A percentile compares a stretch with the other conserved stretches of the same genome.
These are phyloP conservation scores for Debaryomyces maramus DNA, from an alignment of 805 yeast genomes.

Conservation along the genomic window DNA sequence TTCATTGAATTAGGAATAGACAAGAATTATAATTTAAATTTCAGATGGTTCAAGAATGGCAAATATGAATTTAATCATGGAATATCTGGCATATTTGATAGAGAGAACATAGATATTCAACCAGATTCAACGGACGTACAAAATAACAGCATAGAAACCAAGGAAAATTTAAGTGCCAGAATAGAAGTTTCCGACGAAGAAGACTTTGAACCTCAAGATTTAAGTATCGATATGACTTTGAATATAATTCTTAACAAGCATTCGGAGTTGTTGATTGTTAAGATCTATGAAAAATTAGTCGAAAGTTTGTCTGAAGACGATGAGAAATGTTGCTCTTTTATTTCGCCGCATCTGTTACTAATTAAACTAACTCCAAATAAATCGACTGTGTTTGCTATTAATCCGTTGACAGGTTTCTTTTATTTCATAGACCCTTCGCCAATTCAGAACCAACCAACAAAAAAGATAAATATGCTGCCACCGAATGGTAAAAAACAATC, in stretches of 20 bases:
- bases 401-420: conserved; percentile 41
- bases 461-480: conserved; percentile 30
- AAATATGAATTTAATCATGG: conserved; percentile 25
- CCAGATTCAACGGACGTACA: conserved; percentile 22
- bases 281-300: conserved; percentile 17
- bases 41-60: conserved; percentile 67
- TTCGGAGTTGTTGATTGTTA: conserved; percentile 31
- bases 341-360: conserved; percentile 35
- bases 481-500: conserved; percentile 16
- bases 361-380: conserved; percentile 33
- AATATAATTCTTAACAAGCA: conserved; percentile 40
- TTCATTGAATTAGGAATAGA: conserved; percentile 64
- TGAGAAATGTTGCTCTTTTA: conserved; percentile 12
- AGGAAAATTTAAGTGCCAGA: conserved; percentile 2
- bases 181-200: conserved; percentile 8
- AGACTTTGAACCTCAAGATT: conserved; percentile 25
- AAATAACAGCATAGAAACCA: background rate
- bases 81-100: conserved; percentile 8
- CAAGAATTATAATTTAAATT: conserved; percentile 45
- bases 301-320: conserved; percentile 11
- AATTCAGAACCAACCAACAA: conserved; percentile 31
- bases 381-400: conserved; percentile 36
- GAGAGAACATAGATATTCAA: conserved; percentile 8
- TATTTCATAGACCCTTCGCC: conserved; percentile 42
- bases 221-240: conserved; percentile 36